Percentiles rank a stretch among this genome's conserved stretches.
Evolutionary conservation across 2,329 filamentous ascomycete genomes (phyloP).

Genomic region (Helotiales sp.): DNA sequence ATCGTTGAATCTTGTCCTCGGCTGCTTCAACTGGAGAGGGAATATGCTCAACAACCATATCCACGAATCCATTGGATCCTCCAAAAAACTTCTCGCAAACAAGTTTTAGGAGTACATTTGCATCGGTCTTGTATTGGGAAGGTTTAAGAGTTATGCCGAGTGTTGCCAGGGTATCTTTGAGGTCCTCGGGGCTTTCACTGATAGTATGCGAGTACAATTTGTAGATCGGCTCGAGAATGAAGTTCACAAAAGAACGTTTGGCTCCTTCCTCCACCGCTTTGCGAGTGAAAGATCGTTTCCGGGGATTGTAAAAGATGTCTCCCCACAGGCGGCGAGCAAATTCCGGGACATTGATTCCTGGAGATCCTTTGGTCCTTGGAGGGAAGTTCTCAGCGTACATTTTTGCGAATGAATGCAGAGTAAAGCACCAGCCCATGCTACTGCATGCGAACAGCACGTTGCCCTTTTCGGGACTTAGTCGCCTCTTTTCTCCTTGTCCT

Average conservation of each 20-base stretch:
- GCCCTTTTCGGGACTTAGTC: conserved; percentile 93
- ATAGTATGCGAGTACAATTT: conserved; percentile 96
- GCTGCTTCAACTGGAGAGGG: conserved; percentile 85
- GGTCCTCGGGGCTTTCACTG: conserved; percentile 83
- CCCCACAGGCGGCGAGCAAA: conserved; percentile 91
- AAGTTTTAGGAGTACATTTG: conserved; percentile 83
- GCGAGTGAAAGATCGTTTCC: conserved; percentile 87
- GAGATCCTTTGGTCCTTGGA: conserved; percentile 35
- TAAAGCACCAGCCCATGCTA: conserved; percentile 96
- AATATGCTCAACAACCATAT: conserved; percentile 90
- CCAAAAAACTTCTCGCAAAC: conserved; percentile 98
- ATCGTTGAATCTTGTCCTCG: conserved; percentile 76
- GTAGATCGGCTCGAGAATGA: conserved; percentile 95
- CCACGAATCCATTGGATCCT: conserved; percentile 85
- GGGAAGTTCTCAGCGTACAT: conserved; percentile 92
- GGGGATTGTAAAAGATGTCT: conserved; percentile 94
- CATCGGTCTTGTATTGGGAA: conserved; percentile 88
- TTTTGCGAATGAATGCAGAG: conserved; percentile 88
- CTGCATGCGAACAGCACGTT: conserved; percentile 98
- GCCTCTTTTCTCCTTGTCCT: conserved; percentile 75
- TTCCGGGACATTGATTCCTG: conserved; percentile 78
- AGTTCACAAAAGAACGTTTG: conserved; percentile 89
- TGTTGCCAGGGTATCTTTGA: conserved; percentile 77
- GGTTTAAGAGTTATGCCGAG: conserved; percentile 89
- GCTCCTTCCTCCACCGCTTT: conserved; percentile 82